These are phyloP conservation scores for Salix arbutifolia DNA, from an alignment of 345 rosid species.

Conservation along the genomic window DNA sequence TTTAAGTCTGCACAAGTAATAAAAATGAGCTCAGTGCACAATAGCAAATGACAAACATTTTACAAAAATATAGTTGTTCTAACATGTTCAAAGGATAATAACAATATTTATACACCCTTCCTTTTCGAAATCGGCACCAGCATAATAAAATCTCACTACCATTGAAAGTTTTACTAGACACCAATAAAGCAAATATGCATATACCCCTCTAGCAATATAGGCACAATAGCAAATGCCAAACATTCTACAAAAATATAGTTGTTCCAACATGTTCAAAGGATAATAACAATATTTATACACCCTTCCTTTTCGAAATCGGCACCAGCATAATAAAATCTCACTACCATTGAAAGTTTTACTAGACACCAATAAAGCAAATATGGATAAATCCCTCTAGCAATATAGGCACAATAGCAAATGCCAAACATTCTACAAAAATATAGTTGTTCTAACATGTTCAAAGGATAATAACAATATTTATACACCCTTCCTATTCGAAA, in stretches of 20 bases:
- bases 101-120: not conserved
- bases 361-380: no score
- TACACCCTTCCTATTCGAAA: not conserved
- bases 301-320: no score
- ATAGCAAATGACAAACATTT: not conserved
- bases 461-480: not conserved
- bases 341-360: no score
- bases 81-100: not conserved
- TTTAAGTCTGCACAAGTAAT: conserved; percentile 54
- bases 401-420: not conserved
- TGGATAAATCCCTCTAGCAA: no score
- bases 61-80: not conserved
- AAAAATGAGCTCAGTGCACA: conserved; percentile 7
- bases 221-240: not conserved
- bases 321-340: no score
- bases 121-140: no score
- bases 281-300: not conserved
- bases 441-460: not conserved
- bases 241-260: not conserved
- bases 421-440: not conserved
- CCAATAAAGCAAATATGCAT: no score
- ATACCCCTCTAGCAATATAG: no score
- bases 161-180: no score
- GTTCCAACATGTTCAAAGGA: not conserved
- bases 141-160: no score